Evolutionary conservation across 2,329 filamentous ascomycete genomes (phyloP).

Genomic region (Penicillium sp.): DNA sequence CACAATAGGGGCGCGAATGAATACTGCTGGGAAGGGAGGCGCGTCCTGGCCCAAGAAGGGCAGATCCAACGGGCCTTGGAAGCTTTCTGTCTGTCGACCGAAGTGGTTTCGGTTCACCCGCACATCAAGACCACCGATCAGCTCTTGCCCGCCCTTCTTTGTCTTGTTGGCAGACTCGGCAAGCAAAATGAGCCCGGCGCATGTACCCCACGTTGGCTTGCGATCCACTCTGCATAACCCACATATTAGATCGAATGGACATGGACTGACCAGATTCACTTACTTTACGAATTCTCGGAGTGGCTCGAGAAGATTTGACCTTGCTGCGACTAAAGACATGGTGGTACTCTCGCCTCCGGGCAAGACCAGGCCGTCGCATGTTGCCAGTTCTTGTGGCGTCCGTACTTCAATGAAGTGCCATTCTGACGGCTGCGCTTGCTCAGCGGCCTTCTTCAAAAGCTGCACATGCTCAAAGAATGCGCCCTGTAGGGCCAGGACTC

Average conservation of each 20-base stretch:
- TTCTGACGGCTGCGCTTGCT: slow-evolving; percentile 20
- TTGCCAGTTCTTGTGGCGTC: slow-evolving; percentile 65
- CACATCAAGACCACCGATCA: slow-evolving; percentile 88
- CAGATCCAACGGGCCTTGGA: slow-evolving; percentile 71
- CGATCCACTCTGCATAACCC: slow-evolving; percentile 58
- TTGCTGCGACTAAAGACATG: slow-evolving; percentile 80
- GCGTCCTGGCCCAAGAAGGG: slow-evolving; percentile 59
- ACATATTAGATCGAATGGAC: slow-evolving; percentile 10
- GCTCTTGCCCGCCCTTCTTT: slow-evolving; percentile 86
- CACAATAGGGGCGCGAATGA: slow-evolving; percentile 92
- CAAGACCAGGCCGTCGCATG: slow-evolving; percentile 80
- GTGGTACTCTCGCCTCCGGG: slow-evolving; percentile 95
- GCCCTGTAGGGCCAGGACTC: slow-evolving; percentile 77
- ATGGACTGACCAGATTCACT: slow-evolving; percentile 27
- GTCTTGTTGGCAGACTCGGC: slow-evolving; percentile 83
- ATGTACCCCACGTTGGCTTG: slow-evolving; percentile 92
- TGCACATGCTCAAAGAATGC: slow-evolving; percentile 86
- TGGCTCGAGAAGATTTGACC: slow-evolving; percentile 78
- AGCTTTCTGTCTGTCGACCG: slow-evolving; percentile 88
- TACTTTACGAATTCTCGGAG: slow-evolving; percentile 88
- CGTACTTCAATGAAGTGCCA: slow-evolving; percentile 77
- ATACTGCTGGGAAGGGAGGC: slow-evolving; percentile 71
- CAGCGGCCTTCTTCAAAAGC: slow-evolving; percentile 67
- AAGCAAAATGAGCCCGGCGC: slow-evolving; percentile 87
- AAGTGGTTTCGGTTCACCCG: slow-evolving; percentile 93